phyloP scores from a whole-genome alignment of 202 grass and related monocot species.

The Zizania palustris region DNA sequence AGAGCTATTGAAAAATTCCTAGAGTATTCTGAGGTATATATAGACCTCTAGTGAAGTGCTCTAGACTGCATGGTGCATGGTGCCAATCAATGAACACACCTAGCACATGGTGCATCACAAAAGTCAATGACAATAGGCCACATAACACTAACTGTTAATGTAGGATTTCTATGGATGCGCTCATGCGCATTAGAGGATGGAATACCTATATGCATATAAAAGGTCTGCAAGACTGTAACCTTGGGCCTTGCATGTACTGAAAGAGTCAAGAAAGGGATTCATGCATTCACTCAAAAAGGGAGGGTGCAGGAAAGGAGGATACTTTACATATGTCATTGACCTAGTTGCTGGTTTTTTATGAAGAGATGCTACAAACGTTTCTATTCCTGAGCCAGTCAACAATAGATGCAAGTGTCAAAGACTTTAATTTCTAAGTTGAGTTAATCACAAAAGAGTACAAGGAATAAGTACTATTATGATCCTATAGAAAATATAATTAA shows the following conservation, averaged over 20 bases:
- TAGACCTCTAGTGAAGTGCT: not conserved
- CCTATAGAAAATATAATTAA: not conserved
- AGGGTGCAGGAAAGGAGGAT: not conserved
- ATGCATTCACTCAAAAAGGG: not conserved
- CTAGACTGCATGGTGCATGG: not conserved
- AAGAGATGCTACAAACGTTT: not conserved
- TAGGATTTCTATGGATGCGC: constrained; percentile 15
- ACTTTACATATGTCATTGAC: not conserved
- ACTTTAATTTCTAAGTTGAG: not conserved
- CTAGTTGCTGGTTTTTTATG: not conserved
- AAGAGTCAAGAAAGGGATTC: not conserved
- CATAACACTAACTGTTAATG: not conserved
- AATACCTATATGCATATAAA: not conserved
- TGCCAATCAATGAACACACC: constrained; percentile 1
- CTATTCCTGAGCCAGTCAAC: not conserved
- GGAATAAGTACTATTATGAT: not conserved
- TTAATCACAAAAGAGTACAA: not conserved
- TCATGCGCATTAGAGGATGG: not conserved
- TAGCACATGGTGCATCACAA: not conserved
- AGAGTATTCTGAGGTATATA: constrained; percentile 1
- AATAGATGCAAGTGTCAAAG: not conserved
- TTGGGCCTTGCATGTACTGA: not conserved
- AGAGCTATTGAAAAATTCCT: not conserved
- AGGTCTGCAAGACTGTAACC: not conserved
- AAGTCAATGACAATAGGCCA: constrained; percentile 4